Percentiles rank a stretch among this genome's conserved stretches.
These are phyloP conservation scores for Colletotrichum sublineola DNA, from an alignment of 2,329 filamentous ascomycete genomes.

Conservation along the genomic window DNA sequence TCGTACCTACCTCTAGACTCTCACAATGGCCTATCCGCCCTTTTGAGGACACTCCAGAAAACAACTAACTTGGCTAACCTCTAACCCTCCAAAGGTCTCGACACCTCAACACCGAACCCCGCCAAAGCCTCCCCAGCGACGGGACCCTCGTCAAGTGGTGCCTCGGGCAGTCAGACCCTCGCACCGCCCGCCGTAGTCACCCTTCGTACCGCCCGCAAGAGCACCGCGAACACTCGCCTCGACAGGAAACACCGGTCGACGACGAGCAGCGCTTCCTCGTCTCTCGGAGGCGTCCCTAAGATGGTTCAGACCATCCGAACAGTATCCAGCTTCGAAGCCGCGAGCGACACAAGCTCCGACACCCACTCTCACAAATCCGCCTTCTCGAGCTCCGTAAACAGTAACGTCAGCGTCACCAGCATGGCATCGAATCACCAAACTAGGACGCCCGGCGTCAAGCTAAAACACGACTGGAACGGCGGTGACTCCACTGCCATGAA, in stretches of 20 bases:
- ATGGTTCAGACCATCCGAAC: slow-evolving; percentile 67
- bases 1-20: slow-evolving; percentile 10
- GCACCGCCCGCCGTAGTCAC: slow-evolving; percentile 52
- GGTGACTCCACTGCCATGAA: slow-evolving; percentile 27
- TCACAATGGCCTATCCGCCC: slow-evolving; percentile 8
- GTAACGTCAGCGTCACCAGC: slow-evolving; percentile 64
- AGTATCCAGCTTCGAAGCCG: slow-evolving; percentile 67
- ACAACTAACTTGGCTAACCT: slow-evolving; percentile 21
- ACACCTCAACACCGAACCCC: slow-evolving; percentile 7
- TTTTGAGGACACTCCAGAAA: slow-evolving; percentile 1
- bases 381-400: slow-evolving; percentile 69
- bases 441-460: slow-evolving; percentile 51
- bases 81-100: slow-evolving; percentile 18
- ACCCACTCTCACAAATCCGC: slow-evolving; percentile 59
- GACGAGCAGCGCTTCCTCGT: slow-evolving; percentile 45
- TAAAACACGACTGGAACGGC: slow-evolving; percentile 50
- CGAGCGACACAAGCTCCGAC: slow-evolving; percentile 60
- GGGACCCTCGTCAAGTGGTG: slow-evolving; percentile 44
- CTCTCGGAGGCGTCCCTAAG: slow-evolving; percentile 48
- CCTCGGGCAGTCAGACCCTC: slow-evolving; percentile 49
- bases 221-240: slow-evolving; percentile 53
- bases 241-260: slow-evolving; percentile 46
- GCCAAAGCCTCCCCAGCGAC: slow-evolving; percentile 17
- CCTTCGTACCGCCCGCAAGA: slow-evolving; percentile 51
- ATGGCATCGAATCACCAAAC: slow-evolving; percentile 53